A percentile compares a stretch with the other conserved stretches of the same genome.
Evolutionary conservation across 2,329 filamentous ascomycete genomes (phyloP).

Genomic region (Pseudogymnoascus pannorum): DNA sequence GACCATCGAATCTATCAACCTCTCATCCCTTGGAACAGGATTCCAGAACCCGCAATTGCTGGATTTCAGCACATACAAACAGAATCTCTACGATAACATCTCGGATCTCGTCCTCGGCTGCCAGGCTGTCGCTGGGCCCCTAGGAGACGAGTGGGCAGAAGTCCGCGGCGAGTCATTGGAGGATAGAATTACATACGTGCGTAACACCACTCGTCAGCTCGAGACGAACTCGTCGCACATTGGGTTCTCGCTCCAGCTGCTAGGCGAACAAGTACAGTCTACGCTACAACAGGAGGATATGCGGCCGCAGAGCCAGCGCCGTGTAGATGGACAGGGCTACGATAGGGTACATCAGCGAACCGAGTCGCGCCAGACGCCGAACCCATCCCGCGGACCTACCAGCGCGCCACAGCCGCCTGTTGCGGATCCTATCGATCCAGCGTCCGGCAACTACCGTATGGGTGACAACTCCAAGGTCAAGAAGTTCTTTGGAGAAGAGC

Average conservation of each 20-base stretch:
- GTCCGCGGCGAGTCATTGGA: conserved; percentile 85
- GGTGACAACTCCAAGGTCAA: conserved; percentile 57
- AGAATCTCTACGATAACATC: conserved; percentile 86
- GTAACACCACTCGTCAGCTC: conserved; percentile 67
- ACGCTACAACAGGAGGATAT: conserved; percentile 38
- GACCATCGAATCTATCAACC: conserved; percentile 84
- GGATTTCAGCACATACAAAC: conserved; percentile 86
- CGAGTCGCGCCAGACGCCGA: conserved; percentile 40
- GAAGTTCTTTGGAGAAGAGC: conserved; percentile 60
- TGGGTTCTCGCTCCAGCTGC: conserved; percentile 76
- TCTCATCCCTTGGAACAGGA: conserved; percentile 68
- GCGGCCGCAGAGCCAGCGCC: conserved; percentile 45
- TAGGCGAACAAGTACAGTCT: conserved; percentile 71
- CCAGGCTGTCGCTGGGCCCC: conserved; percentile 82
- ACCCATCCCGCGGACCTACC: conserved; percentile 31
- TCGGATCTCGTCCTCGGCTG: conserved; percentile 83
- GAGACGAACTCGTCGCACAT: conserved; percentile 84
- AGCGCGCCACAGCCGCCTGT: not conserved
- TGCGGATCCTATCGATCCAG: conserved; percentile 29
- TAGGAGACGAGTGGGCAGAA: conserved; percentile 94
- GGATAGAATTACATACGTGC: conserved; percentile 73
- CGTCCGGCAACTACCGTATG: conserved; percentile 47
- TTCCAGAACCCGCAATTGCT: conserved; percentile 78
- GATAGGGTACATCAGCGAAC: conserved; percentile 48
- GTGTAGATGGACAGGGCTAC: conserved; percentile 51